phyloP scores from a whole-genome alignment of 2,329 filamentous ascomycete genomes.

The Atkinsonella texensis region DNA sequence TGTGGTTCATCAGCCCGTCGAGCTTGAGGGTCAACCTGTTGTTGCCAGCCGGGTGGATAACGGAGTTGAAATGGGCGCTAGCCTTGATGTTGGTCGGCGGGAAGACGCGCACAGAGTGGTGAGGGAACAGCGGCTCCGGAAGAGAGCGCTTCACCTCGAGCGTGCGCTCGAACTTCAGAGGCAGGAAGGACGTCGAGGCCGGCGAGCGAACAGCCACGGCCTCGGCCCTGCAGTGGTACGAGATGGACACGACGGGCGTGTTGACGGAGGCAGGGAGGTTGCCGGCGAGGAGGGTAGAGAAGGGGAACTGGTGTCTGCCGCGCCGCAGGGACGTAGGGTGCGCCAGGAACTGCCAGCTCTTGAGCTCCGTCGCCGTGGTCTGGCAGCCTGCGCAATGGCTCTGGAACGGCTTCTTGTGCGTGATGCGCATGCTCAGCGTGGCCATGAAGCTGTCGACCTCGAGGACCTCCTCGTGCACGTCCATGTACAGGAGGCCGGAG shows the following conservation, averaged over 20 bases:
- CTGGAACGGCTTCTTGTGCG: slow-evolving; percentile 72
- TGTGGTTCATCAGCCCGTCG: slow-evolving; percentile 68
- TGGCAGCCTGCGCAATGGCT: slow-evolving; percentile 68
- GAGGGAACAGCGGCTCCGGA: slow-evolving; percentile 59
- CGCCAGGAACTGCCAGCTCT: slow-evolving; percentile 66
- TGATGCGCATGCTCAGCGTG: slow-evolving; percentile 55
- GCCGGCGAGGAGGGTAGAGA: slow-evolving; percentile 76
- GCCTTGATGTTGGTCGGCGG: slow-evolving; percentile 90
- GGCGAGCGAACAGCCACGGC: slow-evolving; percentile 47
- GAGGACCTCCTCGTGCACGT: slow-evolving; percentile 53
- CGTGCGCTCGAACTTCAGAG: slow-evolving; percentile 51
- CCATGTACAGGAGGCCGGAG: slow-evolving; percentile 68
- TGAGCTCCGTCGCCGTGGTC: slow-evolving; percentile 59
- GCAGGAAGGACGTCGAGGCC: slow-evolving; percentile 20
- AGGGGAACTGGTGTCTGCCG: slow-evolving; percentile 67
- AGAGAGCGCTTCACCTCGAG: slow-evolving; percentile 72
- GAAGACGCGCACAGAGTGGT: slow-evolving; percentile 87
- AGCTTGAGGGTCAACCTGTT: slow-evolving; percentile 72
- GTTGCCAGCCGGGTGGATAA: slow-evolving; percentile 75
- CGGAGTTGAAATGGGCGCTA: slow-evolving; percentile 66
- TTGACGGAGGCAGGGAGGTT: slow-evolving; percentile 77
- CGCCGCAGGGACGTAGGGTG: slow-evolving; percentile 37
- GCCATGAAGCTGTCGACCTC: slow-evolving; percentile 64
- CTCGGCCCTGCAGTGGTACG: slow-evolving; percentile 66
- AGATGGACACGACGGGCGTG: slow-evolving; percentile 57